Base-by-base conservation (phyloP, 2,329 filamentous ascomycete genomes). In the Dothideomycetes sp. region DNA sequence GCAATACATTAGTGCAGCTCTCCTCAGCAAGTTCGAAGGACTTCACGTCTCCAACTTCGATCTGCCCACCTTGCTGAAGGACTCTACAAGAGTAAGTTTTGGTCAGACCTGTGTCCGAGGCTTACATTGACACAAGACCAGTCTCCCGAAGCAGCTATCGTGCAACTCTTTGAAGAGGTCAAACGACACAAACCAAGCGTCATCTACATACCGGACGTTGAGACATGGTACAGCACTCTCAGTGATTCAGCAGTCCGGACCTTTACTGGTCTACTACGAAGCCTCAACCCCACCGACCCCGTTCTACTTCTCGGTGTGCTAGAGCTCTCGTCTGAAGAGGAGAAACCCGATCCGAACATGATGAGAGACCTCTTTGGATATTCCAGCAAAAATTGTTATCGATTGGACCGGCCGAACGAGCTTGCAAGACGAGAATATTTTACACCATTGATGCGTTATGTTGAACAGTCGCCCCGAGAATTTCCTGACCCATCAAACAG, bases 31-130 rank as follows among this genome's bases (percentile, higher is more conserved):
- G 55, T 81, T 98, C 40, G 91, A 98, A 61, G 86, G 88, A 18
- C 73, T 96, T 2, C 87, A 96, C 62, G 84, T 98, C 3, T 88
- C 96, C 57, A 87, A 83, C 39, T 94, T 98, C 58, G 93, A 95
- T 59, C 72, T 98, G 42, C 79, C 88, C 1, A 91, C 83, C 12
- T 70, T 98, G 41, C 70, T 94, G 43, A 85, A 82, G 42, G 91
- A 98, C 56, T 77, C 78, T 3, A 79, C 83, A 46, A 76, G 85
- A 50, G 79, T 59, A 44, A 55, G 55, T 50, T 8, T 79, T 66
- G 12, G 3, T 38, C n/a, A 19, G 3, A 22, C 9, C 24, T 14
- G 17, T 31, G 31, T 29, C 22, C 36, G 46, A n/a, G 19, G 3
- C 22, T 14, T 17, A n/a, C 19, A 29, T 41, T 36, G 31, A 44